phyloP scores from a whole-genome alignment of 2,329 filamentous ascomycete species.

The Xylaria hypoxylon region DNA sequence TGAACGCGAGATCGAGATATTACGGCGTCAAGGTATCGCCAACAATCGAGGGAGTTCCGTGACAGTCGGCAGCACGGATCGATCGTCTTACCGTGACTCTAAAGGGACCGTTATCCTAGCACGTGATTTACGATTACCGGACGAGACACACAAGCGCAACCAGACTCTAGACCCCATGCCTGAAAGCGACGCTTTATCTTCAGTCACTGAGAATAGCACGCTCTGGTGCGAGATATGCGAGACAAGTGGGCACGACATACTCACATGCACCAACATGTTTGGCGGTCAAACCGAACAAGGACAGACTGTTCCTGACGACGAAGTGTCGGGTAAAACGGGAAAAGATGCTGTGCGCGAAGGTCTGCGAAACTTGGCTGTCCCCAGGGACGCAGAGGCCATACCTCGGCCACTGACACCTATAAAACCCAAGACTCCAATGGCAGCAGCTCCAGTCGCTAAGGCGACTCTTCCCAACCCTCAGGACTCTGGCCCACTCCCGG shows the following conservation, averaged over 20 bases:
- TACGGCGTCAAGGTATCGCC: conserved; percentile 62
- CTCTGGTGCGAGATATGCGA: conserved; percentile 98
- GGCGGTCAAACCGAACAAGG: conserved; percentile 56
- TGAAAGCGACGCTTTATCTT: conserved; percentile 77
- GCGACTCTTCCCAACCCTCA: conserved; percentile 70
- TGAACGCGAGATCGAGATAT: conserved; percentile 79
- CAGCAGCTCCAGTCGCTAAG: conserved; percentile 55
- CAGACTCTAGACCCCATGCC: conserved; percentile 74
- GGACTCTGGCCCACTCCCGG: conserved; percentile 76
- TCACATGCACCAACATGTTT: conserved; percentile 94
- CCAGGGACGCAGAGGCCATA: conserved; percentile 58
- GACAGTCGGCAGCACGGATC: conserved; percentile 62
- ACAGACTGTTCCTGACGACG: conserved; percentile 41
- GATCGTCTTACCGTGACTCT: conserved; percentile 73
- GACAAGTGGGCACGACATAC: conserved; percentile 88
- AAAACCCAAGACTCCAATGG: conserved; percentile 58
- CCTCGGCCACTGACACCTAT: conserved; percentile 68
- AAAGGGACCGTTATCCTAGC: conserved; percentile 72
- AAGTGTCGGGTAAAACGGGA: conserved; percentile 44
- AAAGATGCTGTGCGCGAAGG: conserved; percentile 56
- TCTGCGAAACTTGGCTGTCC: conserved; percentile 55
- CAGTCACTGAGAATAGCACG: conserved; percentile 76
- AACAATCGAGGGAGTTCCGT: conserved; percentile 65
- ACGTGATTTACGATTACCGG: conserved; percentile 62
- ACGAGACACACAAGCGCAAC: conserved; percentile 61